A percentile compares a stretch with the other conserved stretches of the same genome.
These are phyloP conservation scores for Nothopassalora personata DNA, from an alignment of 2,329 filamentous ascomycete species.

Conservation along the genomic window DNA sequence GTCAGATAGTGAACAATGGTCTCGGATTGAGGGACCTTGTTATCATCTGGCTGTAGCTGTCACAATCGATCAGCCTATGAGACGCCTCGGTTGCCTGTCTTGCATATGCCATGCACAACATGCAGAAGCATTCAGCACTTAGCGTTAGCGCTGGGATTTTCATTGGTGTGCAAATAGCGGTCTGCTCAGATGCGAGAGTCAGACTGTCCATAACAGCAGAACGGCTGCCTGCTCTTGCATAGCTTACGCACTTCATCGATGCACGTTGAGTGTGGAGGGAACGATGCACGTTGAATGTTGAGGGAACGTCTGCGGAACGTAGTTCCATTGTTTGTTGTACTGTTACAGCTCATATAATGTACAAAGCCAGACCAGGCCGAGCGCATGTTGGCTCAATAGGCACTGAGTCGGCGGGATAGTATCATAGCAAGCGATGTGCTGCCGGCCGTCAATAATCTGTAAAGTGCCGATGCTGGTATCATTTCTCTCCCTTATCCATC, in stretches of 20 bases:
- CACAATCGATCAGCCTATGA: neutral
- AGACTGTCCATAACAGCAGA: neutral
- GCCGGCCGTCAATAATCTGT: slow-evolving; percentile 16
- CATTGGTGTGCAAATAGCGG: neutral
- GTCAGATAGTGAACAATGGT: neutral
- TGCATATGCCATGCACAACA: neutral
- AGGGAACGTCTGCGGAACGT: neutral
- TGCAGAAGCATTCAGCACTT: neutral
- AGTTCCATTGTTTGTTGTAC: neutral
- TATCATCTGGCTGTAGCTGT: neutral
- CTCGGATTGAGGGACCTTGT: neutral
- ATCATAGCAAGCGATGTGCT: slow-evolving; percentile 8
- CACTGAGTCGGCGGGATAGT: neutral
- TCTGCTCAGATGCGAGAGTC: neutral
- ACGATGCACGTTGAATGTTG: neutral
- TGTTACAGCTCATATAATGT: slow-evolving; percentile 17
- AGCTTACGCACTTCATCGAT: neutral
- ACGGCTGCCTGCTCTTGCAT: neutral
- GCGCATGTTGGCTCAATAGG: slow-evolving; percentile 15
- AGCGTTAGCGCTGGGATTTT: neutral
- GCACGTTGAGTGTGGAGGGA: neutral
- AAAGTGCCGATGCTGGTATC: slow-evolving; percentile 26
- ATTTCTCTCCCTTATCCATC: slow-evolving; percentile 1
- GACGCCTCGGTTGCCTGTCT: neutral
- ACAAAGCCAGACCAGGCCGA: slow-evolving; percentile 17